A percentile compares a stretch with the other conserved stretches of the same genome.
Evolutionary conservation across 2,329 filamentous ascomycete species (phyloP).

Genomic region (Hypoxylon rubiginosum): DNA sequence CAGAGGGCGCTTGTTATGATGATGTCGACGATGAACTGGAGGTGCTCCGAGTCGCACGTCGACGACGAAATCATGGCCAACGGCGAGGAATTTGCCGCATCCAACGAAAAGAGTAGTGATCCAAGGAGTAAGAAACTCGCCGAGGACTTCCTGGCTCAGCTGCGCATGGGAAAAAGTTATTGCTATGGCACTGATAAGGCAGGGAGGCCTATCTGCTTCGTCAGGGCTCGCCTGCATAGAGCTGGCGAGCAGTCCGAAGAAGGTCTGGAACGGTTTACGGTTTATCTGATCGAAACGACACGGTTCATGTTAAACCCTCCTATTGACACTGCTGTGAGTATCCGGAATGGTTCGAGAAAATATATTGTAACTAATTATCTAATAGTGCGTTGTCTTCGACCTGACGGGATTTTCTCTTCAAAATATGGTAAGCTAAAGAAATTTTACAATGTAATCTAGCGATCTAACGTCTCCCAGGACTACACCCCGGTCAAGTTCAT

Average conservation of each 20-base stretch:
- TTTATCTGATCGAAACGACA: constrained; percentile 95
- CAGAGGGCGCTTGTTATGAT: constrained; percentile 95
- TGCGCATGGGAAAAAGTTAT: constrained; percentile 93
- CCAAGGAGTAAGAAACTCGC: constrained; percentile 73
- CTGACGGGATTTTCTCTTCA: constrained; percentile 94
- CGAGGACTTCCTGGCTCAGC: constrained; percentile 84
- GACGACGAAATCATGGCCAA: constrained; percentile 87
- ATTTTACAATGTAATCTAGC: background rate
- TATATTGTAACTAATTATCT: constrained; percentile 41
- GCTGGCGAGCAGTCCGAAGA: constrained; percentile 85
- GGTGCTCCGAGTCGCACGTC: constrained; percentile 83
- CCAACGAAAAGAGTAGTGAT: constrained; percentile 69
- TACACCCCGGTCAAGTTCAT: constrained; percentile 98
- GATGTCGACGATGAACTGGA: constrained; percentile 94
- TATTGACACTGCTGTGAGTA: constrained; percentile 89
- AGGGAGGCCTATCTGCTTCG: constrained; percentile 87
- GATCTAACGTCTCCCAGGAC: constrained; percentile 67
- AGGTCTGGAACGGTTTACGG: constrained; percentile 88
- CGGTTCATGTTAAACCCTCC: constrained; percentile 83
- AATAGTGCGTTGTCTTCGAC: constrained; percentile 90
- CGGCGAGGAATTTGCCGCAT: constrained; percentile 78
- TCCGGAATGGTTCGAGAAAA: background rate
- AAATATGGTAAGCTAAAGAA: constrained; percentile 79
- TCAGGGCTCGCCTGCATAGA: constrained; percentile 85
- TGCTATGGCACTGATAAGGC: constrained; percentile 88